phyloP scores from a whole-genome alignment of 177 flowering plant species.

The Vitis hybrid region DNA sequence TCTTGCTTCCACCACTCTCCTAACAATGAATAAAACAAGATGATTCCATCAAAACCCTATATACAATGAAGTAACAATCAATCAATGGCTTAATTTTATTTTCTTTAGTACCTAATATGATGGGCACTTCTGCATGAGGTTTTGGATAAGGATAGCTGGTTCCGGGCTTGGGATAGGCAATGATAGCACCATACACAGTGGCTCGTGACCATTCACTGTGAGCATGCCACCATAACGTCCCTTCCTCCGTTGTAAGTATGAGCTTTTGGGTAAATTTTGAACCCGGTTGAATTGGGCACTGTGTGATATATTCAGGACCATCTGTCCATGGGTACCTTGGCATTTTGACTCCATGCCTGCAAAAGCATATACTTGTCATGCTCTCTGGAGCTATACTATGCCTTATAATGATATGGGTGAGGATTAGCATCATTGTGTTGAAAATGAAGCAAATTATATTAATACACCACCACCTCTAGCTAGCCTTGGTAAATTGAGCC shows the following conservation, averaged over 20 bases:
- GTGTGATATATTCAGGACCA: slow-evolving; percentile 25
- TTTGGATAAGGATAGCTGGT: slow-evolving; percentile 14
- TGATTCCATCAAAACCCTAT: not conserved
- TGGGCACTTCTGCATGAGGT: slow-evolving; percentile 17
- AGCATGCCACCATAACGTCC: slow-evolving; percentile 29
- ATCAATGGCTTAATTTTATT: not conserved
- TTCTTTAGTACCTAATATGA: slow-evolving; percentile 13
- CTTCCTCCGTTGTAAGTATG: slow-evolving; percentile 16
- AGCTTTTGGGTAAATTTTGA: slow-evolving; percentile 8
- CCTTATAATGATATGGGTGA: not conserved
- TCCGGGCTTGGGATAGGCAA: slow-evolving; percentile 9
- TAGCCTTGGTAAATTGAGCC: too few species aligned
- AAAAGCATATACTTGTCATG: not conserved
- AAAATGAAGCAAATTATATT: not conserved
- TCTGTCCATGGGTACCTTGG: slow-evolving; percentile 24
- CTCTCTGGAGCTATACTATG: too few species aligned
- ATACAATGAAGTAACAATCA: not conserved
- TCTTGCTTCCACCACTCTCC: slow-evolving; percentile 30
- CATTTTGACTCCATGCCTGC: slow-evolving; percentile 20
- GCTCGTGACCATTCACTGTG: slow-evolving; percentile 21
- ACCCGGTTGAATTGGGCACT: slow-evolving; percentile 22
- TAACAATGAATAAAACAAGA: not conserved
- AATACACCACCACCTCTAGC: too few species aligned
- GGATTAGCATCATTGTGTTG: not conserved
- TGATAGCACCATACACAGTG: slow-evolving; percentile 21